Conservation (phyloP, 257 asterid genomes). For the Capsicum baccatum region DNA sequence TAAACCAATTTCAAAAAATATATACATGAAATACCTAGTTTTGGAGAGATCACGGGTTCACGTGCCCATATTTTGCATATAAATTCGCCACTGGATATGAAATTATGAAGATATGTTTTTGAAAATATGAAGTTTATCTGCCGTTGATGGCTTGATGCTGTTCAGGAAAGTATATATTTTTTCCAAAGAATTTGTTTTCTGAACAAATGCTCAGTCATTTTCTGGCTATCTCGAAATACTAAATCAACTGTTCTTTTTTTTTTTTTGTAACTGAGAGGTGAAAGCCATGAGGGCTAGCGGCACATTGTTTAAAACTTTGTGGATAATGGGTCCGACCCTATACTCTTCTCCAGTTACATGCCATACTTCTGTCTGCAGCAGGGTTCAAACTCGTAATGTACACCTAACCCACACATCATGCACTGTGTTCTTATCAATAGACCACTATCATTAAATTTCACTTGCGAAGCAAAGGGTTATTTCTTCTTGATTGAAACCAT, state of each 20-base stretch:
- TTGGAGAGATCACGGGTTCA: too few relatives aligned
- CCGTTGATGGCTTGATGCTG: neutral
- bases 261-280: neutral
- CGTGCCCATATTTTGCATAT: too few relatives aligned
- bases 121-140: neutral
- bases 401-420: neutral
- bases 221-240: neutral
- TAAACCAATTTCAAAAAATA: too few relatives aligned
- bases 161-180: neutral
- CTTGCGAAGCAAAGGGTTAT: neutral
- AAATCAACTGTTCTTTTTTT: neutral
- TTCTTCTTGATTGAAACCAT: neutral
- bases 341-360: neutral
- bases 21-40: too few relatives aligned
- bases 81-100: too few relatives aligned
- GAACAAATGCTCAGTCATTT: neutral
- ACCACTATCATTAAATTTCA: neutral
- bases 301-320: neutral
- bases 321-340: neutral
- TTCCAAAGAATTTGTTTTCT: neutral
- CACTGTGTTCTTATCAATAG: neutral
- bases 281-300: neutral
- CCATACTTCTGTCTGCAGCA: neutral
- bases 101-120: neutral
- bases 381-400: neutral